Base-by-base conservation (phyloP, 2,329 filamentous ascomycete species). In the Blastomyces percursus region DNA sequence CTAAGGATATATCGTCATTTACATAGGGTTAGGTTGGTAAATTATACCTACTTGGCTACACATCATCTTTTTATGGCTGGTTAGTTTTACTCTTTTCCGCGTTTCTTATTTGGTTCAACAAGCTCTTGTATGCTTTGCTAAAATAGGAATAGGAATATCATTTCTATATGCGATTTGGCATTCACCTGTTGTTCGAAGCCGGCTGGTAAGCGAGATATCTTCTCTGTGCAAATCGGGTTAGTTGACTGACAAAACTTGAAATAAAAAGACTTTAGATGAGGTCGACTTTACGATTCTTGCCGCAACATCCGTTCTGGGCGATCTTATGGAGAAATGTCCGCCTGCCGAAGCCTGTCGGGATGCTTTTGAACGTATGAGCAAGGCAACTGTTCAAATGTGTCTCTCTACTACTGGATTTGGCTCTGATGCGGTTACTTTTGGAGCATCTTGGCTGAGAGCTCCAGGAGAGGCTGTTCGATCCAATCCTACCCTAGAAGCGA, bases 121-220 rank as follows among this genome's bases (percentile, higher is more conserved):
- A 61, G 64, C 64, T 68, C 64, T 57, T 30, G 27, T 27, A 2
- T n/a, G 27, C 57, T 58, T 11, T 38, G 35, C 40, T 55, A 19
- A 55, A 30, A 14, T 30, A 9, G 16, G n/a, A 21, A 48, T 68
- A 85, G 84, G 84, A 59, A 87, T 97, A 64, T 96, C 93, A 30
- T 97, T 96, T 74, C 81, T 97, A 1, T 97, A 96, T 75, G 92
- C 94, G 24, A 94, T 97, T 63, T 97, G 93, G 93, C 93, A 97
- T 75, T 96, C 93, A 12, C 86, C 90, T 6, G 83, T 90, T 61
- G 93, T 97, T 59, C 85, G 93, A 69, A 91, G 88, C 73, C 86
- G 90, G 62, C 79, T 97, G 75, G 90, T 93, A 83, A 78, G 88
- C 80, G 27, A 65, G 21, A 32, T 54, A 61, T 57, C 24, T 38